These are phyloP conservation scores for Macrolepiota fuliginosa DNA, from an alignment of 768 basidiomycete species.

Conservation along the genomic window DNA sequence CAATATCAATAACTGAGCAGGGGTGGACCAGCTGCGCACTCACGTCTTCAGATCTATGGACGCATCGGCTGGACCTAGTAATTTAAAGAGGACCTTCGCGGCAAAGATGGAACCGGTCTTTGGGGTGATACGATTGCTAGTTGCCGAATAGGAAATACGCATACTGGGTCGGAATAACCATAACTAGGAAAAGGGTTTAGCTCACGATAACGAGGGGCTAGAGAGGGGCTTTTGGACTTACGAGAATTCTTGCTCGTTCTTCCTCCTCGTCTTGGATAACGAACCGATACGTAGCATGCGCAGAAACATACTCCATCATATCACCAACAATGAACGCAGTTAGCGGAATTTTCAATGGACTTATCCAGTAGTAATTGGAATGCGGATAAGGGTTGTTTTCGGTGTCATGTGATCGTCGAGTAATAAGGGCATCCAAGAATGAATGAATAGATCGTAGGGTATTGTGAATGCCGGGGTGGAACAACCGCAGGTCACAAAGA, in stretches of 20 bases:
- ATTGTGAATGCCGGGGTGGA: slow-evolving; percentile 3
- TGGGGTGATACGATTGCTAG: slow-evolving; percentile 53
- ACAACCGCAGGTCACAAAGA: slow-evolving; percentile 1
- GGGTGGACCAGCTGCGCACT: slow-evolving; percentile 16
- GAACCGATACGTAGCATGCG: slow-evolving; percentile 93
- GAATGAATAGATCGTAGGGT: neutral
- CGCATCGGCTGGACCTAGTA: slow-evolving; percentile 59
- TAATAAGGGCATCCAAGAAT: neutral
- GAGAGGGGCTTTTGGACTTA: slow-evolving; percentile 35
- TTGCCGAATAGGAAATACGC: slow-evolving; percentile 68
- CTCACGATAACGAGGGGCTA: neutral
- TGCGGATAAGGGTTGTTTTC: neutral
- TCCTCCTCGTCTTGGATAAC: slow-evolving; percentile 86
- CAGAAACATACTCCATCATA: slow-evolving; percentile 87
- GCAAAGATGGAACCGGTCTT: slow-evolving; percentile 61
- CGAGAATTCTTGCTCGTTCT: slow-evolving; percentile 74
- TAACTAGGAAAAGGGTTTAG: slow-evolving; percentile 44
- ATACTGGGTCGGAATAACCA: slow-evolving; percentile 96
- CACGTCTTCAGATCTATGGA: slow-evolving; percentile 54
- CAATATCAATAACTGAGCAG: neutral
- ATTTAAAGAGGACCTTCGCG: slow-evolving; percentile 85
- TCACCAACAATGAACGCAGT: slow-evolving; percentile 91
- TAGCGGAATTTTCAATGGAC: slow-evolving; percentile 54
- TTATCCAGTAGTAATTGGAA: slow-evolving; percentile 16
- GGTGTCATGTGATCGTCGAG: neutral